These are phyloP conservation scores for Suillus occidentalis DNA, from an alignment of 768 basidiomycete species.

Conservation along the genomic window DNA sequence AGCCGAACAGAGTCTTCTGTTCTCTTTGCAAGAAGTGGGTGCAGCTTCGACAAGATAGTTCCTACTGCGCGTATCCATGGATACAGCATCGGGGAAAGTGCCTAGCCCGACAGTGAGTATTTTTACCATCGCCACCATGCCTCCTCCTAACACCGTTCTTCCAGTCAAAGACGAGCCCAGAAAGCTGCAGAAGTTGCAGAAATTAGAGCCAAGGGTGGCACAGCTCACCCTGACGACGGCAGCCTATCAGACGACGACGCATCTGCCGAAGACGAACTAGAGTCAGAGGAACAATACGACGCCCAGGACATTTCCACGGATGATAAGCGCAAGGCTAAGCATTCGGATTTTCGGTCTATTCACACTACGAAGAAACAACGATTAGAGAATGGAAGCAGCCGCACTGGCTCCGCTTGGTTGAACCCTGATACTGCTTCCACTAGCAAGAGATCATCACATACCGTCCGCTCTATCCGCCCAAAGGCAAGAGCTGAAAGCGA, in stretches of 20 bases:
- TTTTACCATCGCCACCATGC: background rate
- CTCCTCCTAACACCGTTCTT: background rate
- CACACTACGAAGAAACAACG: slow-evolving; percentile 26
- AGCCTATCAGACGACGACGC: slow-evolving; percentile 30
- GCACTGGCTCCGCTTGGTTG: slow-evolving; percentile 17
- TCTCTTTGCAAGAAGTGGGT: slow-evolving; percentile 80
- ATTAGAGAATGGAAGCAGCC: slow-evolving; percentile 10
- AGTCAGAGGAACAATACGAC: slow-evolving; percentile 37
- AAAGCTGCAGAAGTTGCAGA: slow-evolving; percentile 55
- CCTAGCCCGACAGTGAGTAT: slow-evolving; percentile 64
- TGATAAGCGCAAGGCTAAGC: slow-evolving; percentile 28
- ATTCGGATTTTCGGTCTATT: slow-evolving; percentile 20
- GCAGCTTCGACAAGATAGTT: slow-evolving; percentile 74
- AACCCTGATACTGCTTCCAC: slow-evolving; percentile 8
- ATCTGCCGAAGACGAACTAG: slow-evolving; percentile 35
- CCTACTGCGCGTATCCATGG: slow-evolving; percentile 84
- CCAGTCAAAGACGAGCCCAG: slow-evolving; percentile 57
- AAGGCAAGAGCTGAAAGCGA: slow-evolving; percentile 28
- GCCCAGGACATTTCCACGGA: slow-evolving; percentile 21
- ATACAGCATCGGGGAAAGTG: slow-evolving; percentile 76
- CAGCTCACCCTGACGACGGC: slow-evolving; percentile 27
- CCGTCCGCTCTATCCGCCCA: slow-evolving; percentile 27
- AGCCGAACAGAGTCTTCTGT: slow-evolving; percentile 76
- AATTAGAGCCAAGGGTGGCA: slow-evolving; percentile 38
- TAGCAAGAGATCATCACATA: slow-evolving; percentile 26